Conservation (phyloP, 2,329 filamentous ascomycete genomes). For the Juglanconis oblonga region DNA sequence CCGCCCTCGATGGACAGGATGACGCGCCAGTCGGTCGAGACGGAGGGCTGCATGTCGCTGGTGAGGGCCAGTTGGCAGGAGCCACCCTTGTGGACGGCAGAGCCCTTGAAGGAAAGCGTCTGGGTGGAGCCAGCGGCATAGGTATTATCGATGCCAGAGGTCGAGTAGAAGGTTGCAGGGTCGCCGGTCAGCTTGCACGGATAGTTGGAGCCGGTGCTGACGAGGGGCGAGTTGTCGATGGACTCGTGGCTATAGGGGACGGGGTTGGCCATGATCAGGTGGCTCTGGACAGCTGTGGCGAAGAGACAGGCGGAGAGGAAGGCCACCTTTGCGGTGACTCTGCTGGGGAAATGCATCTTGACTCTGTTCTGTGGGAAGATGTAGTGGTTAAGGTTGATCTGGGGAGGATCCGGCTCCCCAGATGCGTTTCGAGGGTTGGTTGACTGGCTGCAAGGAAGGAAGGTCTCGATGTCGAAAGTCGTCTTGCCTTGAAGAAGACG, state of each 20-base stretch:
- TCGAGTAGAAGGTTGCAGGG: conserved; percentile 45
- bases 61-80: conserved; percentile 75
- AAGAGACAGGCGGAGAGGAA: conserved; percentile 31
- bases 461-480: not conserved
- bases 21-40: conserved; percentile 69
- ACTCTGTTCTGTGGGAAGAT: not conserved
- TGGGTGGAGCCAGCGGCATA: conserved; percentile 63
- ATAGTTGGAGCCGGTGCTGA: conserved; percentile 60
- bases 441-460: not conserved
- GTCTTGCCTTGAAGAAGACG: not conserved
- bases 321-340: not conserved
- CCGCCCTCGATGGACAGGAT: conserved; percentile 55
- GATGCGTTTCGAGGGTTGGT: no score
- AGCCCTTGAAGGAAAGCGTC: conserved; percentile 62
- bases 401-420: not conserved
- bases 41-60: conserved; percentile 65
- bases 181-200: conserved; percentile 66
- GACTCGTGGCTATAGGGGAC: conserved; percentile 26
- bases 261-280: conserved; percentile 17
- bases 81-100: conserved; percentile 64
- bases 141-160: conserved; percentile 51
- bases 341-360: not conserved
- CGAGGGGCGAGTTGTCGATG: conserved; percentile 69
- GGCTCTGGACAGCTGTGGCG: conserved; percentile 31
- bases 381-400: not conserved